These are phyloP conservation scores for Paramecium sexaurelia DNA, from an alignment of 73 alveolate genomes.

Conservation along the genomic window DNA sequence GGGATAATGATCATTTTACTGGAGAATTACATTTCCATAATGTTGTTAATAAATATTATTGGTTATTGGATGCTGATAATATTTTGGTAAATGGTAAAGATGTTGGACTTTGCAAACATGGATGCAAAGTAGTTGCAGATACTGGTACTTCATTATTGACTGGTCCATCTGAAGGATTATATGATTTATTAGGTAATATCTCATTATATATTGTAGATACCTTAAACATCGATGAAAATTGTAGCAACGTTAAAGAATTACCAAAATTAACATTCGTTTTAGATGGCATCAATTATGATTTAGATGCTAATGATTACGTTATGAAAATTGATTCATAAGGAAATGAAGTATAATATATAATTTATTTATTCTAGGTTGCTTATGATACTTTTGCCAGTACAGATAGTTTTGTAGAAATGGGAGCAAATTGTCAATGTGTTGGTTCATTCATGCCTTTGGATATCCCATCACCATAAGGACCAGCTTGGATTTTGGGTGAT, in stretches of 20 bases:
- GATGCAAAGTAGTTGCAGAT: constrained; percentile 81
- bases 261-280: constrained; percentile 81
- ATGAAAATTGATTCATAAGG: constrained; percentile 61
- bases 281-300: constrained; percentile 73
- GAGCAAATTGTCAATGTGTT: constrained; percentile 53
- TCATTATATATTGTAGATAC: background rate
- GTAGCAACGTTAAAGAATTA: constrained; percentile 69
- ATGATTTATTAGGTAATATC: constrained; percentile 54
- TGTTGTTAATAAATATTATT: constrained; percentile 75
- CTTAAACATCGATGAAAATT: constrained; percentile 66
- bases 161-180: constrained; percentile 74
- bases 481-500: constrained; percentile 79
- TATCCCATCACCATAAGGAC: constrained; percentile 67
- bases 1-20: constrained; percentile 66
- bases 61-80: constrained; percentile 78
- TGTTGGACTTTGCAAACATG: constrained; percentile 73
- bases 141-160: constrained; percentile 88
- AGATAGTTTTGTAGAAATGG: constrained; percentile 67
- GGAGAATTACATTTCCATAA: constrained; percentile 81
- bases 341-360: background rate
- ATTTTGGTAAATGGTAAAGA: constrained; percentile 75
- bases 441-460: constrained; percentile 70
- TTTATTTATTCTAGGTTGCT: background rate
- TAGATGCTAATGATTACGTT: constrained; percentile 62
- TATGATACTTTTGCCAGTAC: constrained; percentile 63